Evolutionary conservation across 768 basidiomycete species (phyloP).

Genomic region (Cantharellus cinnabarinus): DNA sequence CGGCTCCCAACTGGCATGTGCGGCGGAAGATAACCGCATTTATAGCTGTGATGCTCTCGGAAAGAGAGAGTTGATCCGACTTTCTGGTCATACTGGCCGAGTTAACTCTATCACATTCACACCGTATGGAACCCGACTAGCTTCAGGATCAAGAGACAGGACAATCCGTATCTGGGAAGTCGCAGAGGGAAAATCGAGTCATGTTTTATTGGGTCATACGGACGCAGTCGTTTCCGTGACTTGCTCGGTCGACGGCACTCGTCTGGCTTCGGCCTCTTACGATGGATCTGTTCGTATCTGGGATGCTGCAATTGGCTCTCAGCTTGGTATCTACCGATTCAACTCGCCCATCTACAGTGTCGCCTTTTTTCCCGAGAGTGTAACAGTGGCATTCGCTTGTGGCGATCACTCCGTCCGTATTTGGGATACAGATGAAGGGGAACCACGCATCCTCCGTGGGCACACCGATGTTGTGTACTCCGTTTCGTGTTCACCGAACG

Average conservation of each 20-base stretch:
- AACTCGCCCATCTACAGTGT: not conserved
- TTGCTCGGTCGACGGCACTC: not conserved
- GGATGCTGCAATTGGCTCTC: not conserved
- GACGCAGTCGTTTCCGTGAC: conserved; percentile 1
- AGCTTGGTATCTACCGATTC: not conserved
- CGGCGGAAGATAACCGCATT: too few relatives aligned
- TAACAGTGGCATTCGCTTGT: not conserved
- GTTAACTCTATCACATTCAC: conserved; percentile 1
- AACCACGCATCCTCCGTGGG: not conserved
- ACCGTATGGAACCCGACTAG: not conserved
- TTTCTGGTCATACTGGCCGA: not conserved
- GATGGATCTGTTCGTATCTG: not conserved
- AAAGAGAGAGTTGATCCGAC: too few relatives aligned
- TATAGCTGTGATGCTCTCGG: too few relatives aligned
- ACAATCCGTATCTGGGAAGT: conserved; percentile 20
- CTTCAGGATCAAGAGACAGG: not conserved
- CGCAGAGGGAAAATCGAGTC: conserved; percentile 7
- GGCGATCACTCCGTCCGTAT: conserved; percentile 2
- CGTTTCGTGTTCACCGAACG: not conserved
- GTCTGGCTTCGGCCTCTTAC: not conserved
- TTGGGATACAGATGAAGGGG: not conserved
- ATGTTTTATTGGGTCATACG: not conserved
- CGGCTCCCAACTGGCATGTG: too few relatives aligned
- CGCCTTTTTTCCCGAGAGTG: conserved; percentile 1
- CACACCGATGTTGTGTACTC: not conserved